Evolutionary conservation across 2,329 filamentous ascomycete genomes (phyloP).

Genomic region (Claviceps sp.): DNA sequence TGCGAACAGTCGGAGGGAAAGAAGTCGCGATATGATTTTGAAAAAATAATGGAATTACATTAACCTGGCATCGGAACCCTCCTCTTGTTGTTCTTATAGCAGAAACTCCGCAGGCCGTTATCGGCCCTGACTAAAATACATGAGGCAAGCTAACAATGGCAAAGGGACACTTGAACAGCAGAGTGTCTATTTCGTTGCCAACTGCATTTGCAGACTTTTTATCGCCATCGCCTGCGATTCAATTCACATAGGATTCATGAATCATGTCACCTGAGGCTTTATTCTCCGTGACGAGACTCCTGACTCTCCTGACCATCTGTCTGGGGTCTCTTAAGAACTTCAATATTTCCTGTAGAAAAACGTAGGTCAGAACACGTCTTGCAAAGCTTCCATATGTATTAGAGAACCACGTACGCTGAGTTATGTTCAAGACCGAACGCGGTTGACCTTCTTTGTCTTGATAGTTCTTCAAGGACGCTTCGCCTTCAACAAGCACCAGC

Average conservation of each 20-base stretch:
- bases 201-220: background rate
- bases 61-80: background rate
- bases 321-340: conserved; percentile 31
- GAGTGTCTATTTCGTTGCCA: too few relatives aligned
- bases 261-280: too few relatives aligned
- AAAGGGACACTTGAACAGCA: conserved; percentile 2
- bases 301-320: conserved; percentile 7
- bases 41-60: background rate
- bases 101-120: background rate
- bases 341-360: conserved; percentile 24
- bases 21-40: background rate
- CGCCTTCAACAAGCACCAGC: conserved; percentile 71
- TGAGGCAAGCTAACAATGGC: conserved; percentile 10
- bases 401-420: conserved; percentile 55
- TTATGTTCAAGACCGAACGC: conserved; percentile 50
- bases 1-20: background rate
- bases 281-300: too few relatives aligned
- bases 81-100: background rate
- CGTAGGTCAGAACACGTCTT: background rate
- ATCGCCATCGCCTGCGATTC: background rate
- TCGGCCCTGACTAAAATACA: conserved; percentile 8
- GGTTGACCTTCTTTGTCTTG: conserved; percentile 59
- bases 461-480: conserved; percentile 55
- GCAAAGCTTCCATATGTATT: background rate
- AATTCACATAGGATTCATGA: background rate